Conservation (phyloP, 192 early-diverging fungal genomes). For the Phycomyces blakesleeanus region DNA sequence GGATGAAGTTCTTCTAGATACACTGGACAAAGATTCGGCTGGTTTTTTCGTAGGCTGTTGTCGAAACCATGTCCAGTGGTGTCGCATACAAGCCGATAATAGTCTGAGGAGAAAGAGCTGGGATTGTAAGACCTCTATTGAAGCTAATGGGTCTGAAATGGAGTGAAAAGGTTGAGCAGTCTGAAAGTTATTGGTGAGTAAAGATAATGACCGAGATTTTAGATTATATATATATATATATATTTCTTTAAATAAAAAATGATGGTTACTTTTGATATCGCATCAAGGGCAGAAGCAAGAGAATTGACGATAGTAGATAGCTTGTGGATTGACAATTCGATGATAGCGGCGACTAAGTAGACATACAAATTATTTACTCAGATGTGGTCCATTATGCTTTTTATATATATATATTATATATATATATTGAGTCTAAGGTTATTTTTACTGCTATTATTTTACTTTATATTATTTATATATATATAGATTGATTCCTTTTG, state of each 20-base stretch:
- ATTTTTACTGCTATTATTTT: neutral
- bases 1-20: neutral
- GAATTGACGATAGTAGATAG: constrained; percentile 19
- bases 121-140: constrained; percentile 57
- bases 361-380: neutral
- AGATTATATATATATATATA: too few relatives aligned
- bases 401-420: too few relatives aligned
- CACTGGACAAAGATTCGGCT: neutral
- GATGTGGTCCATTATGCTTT: neutral
- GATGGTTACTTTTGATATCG: constrained; percentile 18
- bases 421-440: too few relatives aligned
- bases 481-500: neutral
- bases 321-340: constrained; percentile 21
- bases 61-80: constrained; percentile 38
- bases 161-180: neutral
- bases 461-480: neutral
- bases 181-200: neutral
- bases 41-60: neutral
- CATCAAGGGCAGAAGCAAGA: constrained; percentile 16
- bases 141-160: neutral
- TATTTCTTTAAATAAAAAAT: neutral
- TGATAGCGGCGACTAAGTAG: constrained; percentile 26
- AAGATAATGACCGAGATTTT: constrained; percentile 3
- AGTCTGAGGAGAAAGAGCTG: constrained; percentile 79
- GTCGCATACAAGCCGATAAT: constrained; percentile 77